Conservation (phyloP, 257 asterid genomes). For the Eucommia ulmoides region DNA sequence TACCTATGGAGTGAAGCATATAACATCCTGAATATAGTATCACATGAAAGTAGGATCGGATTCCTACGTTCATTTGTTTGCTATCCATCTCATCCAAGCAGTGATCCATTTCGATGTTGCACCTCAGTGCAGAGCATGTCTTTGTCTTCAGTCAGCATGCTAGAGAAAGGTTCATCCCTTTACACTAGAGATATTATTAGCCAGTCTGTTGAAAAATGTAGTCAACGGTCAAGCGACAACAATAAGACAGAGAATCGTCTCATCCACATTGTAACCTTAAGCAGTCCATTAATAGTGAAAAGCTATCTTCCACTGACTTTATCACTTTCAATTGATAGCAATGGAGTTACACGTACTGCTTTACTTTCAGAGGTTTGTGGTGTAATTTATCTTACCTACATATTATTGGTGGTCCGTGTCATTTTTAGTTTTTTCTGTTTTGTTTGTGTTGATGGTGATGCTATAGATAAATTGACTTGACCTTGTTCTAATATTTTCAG, state of each 20-base stretch:
- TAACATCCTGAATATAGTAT: constrained; percentile 66
- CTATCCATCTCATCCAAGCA: constrained; percentile 92
- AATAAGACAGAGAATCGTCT: constrained; percentile 42
- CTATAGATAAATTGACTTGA: not conserved
- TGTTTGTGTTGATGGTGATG: not conserved
- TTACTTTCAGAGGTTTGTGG: constrained; percentile 62
- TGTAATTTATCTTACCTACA: not conserved
- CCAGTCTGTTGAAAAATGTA: constrained; percentile 18
- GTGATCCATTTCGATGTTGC: constrained; percentile 92
- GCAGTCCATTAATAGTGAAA: constrained; percentile 69
- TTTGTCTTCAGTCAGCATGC: constrained; percentile 46
- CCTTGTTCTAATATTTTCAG: constrained; percentile 35
- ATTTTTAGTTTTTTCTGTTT: too few relatives aligned
- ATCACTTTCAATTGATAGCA: constrained; percentile 61
- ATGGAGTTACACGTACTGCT: constrained; percentile 51
- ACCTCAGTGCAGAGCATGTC: constrained; percentile 53
- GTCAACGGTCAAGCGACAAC: constrained; percentile 23
- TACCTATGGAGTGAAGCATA: constrained; percentile 93
- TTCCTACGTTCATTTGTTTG: constrained; percentile 78
- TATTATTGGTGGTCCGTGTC: too few relatives aligned
- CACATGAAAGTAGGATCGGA: constrained; percentile 60
- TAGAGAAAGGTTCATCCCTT: constrained; percentile 26
- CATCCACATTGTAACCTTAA: constrained; percentile 55
- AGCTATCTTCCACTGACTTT: constrained; percentile 72
- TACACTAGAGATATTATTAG: constrained; percentile 22